Percentiles rank a stretch among this genome's conserved stretches.
These are phyloP conservation scores for Mallotus nudiflorus DNA, from an alignment of 345 rosid genomes.

Conservation along the genomic window DNA sequence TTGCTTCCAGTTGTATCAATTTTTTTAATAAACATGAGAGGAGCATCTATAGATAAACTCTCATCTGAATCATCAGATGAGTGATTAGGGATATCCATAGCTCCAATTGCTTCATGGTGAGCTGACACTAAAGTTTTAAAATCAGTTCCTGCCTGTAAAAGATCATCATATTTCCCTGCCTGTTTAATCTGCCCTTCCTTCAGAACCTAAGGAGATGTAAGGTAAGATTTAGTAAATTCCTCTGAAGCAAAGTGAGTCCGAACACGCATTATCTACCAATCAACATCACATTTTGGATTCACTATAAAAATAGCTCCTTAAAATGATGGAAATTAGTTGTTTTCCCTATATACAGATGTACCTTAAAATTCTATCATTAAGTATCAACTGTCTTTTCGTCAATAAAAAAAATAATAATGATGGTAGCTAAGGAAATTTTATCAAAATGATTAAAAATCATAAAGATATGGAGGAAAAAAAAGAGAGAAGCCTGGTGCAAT, in stretches of 20 bases:
- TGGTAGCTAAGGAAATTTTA: neutral
- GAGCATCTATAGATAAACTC: constrained; percentile 41
- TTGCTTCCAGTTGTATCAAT: constrained; percentile 54
- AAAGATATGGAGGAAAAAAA: neutral
- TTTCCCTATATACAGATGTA: neutral
- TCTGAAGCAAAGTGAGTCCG: neutral
- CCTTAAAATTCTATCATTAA: neutral
- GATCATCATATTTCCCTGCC: constrained; percentile 96
- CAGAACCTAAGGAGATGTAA: constrained; percentile 63
- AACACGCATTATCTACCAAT: no score
- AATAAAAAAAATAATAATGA: neutral
- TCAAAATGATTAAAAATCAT: neutral
- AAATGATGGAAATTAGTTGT: neutral
- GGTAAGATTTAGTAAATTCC: neutral
- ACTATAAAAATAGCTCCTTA: neutral
- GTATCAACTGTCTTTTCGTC: no score
- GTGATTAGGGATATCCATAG: constrained; percentile 86
- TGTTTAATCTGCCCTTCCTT: constrained; percentile 93
- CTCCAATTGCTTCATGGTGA: constrained; percentile 96
- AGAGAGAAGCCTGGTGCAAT: no score
- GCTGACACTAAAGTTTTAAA: constrained; percentile 91
- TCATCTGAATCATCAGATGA: constrained; percentile 93
- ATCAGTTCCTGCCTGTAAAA: constrained; percentile 97
- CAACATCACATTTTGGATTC: neutral
- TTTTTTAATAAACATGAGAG: constrained; percentile 44